A percentile compares a stretch with the other conserved stretches of the same genome.
phyloP scores from a whole-genome alignment of 2,329 filamentous ascomycete genomes.

The Pyrenophora graminea region DNA sequence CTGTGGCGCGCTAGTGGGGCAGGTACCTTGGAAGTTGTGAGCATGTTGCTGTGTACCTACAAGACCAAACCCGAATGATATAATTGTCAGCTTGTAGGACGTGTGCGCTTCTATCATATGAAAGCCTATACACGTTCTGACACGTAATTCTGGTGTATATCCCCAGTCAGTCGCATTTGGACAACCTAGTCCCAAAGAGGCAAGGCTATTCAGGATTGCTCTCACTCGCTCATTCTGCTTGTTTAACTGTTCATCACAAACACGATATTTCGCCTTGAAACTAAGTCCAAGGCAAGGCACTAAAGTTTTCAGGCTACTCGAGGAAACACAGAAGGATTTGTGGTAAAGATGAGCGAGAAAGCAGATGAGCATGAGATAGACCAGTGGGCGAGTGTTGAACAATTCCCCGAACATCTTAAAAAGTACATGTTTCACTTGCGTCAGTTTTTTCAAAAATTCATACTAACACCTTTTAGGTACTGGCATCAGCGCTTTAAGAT shows the following conservation, averaged over 20 bases:
- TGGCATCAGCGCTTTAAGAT: conserved; percentile 87
- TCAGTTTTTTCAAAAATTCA: background rate
- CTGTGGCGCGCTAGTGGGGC: conserved; percentile 12
- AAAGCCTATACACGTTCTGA: background rate
- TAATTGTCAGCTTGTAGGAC: no score
- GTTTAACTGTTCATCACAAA: background rate
- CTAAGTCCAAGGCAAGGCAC: background rate
- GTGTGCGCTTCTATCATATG: background rate
- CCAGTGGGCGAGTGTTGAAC: conserved; percentile 70
- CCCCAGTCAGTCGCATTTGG: conserved; percentile 10
- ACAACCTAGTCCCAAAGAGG: conserved; percentile 9
- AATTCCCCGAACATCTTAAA: conserved; percentile 82
- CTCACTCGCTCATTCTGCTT: conserved; percentile 1
- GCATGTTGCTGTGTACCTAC: no score
- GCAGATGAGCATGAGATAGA: conserved; percentile 51
- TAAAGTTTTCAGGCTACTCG: no score
- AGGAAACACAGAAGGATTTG: background rate
- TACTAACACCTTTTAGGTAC: conserved; percentile 64
- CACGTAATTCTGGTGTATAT: background rate
- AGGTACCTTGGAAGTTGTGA: background rate
- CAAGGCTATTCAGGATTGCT: conserved; percentile 9
- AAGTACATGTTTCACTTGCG: conserved; percentile 63
- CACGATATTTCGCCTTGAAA: background rate
- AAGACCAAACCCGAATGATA: no score
- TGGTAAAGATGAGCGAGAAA: conserved; percentile 20